These are phyloP conservation scores for Mycena sp. DNA, from an alignment of 1,284 basidiomycete species.

Conservation along the genomic window DNA sequence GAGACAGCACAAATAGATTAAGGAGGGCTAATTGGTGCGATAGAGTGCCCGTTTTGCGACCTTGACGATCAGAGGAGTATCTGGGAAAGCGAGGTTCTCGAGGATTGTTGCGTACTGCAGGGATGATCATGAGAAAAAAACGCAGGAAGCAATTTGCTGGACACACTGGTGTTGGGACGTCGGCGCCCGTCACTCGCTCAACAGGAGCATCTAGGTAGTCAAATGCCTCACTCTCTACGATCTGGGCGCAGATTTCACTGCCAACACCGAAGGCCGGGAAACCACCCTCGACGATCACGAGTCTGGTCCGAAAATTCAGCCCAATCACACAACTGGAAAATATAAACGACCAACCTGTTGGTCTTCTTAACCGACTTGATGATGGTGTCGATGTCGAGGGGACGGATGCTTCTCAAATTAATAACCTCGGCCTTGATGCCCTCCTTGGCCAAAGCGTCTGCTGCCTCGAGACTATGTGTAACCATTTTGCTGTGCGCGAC, in stretches of 20 bases:
- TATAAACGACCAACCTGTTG: slow-evolving; percentile 69
- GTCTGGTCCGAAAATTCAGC: slow-evolving; percentile 49
- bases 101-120: slow-evolving; percentile 88
- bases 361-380: slow-evolving; percentile 98
- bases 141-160: slow-evolving; percentile 1
- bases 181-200: slow-evolving; percentile 97
- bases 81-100: slow-evolving; percentile 92
- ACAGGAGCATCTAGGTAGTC: slow-evolving; percentile 98
- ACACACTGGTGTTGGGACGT: slow-evolving; percentile 94
- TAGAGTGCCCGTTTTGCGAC: slow-evolving; percentile 93
- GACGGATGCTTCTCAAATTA: slow-evolving; percentile 95
- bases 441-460: slow-evolving; percentile 93
- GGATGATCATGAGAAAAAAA: slow-evolving; percentile 24
- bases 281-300: slow-evolving; percentile 96
- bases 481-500: slow-evolving; percentile 99
- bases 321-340: not conserved
- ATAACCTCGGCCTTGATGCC: slow-evolving; percentile 98
- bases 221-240: slow-evolving; percentile 95
- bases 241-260: slow-evolving; percentile 97
- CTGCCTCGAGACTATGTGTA: slow-evolving; percentile 91
- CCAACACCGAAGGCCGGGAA: slow-evolving; percentile 99
- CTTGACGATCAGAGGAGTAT: slow-evolving; percentile 87
- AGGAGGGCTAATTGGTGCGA: slow-evolving; percentile 71
- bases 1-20: slow-evolving; percentile 23
- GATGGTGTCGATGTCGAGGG: slow-evolving; percentile 97